A percentile compares a stretch with the other conserved stretches of the same genome.
These are phyloP conservation scores for Scheffersomyces lignicola DNA, from an alignment of 1,139 yeast genomes.

Conservation along the genomic window DNA sequence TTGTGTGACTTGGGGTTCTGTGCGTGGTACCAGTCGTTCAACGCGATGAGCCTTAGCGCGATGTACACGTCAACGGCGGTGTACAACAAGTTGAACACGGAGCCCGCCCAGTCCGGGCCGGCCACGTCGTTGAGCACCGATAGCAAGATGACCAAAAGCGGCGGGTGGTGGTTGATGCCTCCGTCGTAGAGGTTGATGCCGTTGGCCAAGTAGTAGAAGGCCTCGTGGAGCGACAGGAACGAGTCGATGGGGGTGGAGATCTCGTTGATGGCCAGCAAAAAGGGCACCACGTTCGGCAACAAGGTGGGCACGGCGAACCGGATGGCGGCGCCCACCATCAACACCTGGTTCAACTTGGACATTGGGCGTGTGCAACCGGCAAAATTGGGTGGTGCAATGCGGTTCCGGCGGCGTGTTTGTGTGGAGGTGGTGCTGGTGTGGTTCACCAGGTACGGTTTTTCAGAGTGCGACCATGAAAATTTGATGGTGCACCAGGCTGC, in stretches of 20 bases:
- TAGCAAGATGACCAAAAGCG: constrained; percentile 59
- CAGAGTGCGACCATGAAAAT: no score
- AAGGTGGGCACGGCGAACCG: constrained; percentile 33
- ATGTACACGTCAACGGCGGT: constrained; percentile 43
- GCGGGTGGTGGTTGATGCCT: constrained; percentile 86
- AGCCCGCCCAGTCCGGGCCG: constrained; percentile 22
- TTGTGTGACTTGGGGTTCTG: constrained; percentile 16
- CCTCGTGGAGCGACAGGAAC: constrained; percentile 70
- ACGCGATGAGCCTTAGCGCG: constrained; percentile 39
- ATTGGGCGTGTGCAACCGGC: no score
- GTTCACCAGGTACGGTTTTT: not conserved
- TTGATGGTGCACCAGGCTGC: no score
- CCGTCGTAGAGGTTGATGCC: constrained; percentile 74
- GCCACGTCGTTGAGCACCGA: constrained; percentile 26
- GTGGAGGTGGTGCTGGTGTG: constrained; percentile 4
- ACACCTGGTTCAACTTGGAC: constrained; percentile 25
- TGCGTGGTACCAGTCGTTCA: constrained; percentile 39
- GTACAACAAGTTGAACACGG: constrained; percentile 34
- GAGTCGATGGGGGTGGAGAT: constrained; percentile 80
- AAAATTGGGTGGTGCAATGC: no score
- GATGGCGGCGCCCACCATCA: constrained; percentile 29
- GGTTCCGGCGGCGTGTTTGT: constrained; percentile 1
- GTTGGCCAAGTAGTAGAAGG: constrained; percentile 65
- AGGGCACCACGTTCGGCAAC: constrained; percentile 30
- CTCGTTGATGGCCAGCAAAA: constrained; percentile 51